Base-by-base conservation (phyloP, 495 filamentous ascomycete species). In the Daldinia vernicosa region DNA sequence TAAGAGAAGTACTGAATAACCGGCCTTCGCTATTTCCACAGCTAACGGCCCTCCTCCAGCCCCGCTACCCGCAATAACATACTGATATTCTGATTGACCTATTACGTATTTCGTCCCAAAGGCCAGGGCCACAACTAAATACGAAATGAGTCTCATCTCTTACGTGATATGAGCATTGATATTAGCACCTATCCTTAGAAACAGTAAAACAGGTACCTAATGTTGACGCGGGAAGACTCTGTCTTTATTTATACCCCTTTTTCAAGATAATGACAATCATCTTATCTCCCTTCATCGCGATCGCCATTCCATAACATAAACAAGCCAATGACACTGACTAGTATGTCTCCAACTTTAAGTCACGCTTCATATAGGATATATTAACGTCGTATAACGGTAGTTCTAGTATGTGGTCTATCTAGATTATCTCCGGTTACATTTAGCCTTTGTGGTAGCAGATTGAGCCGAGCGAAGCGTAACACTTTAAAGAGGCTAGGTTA, bases 31-130 rank as follows among this genome's bases (percentile, higher is more conserved):
- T 3, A 89, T 81, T 26, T 84, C 81, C 11, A 84, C 82, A 0
- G 87, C 88, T 0, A 90, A 64, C 12, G 86, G 86, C 15, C 84
- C 85, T 26, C 88, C 87, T 5, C 88, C 87, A 5, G 87, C 83
- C 14, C 87, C 88, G 26, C 82, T 84, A 30, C 88, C 88, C 6
- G 89, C 84, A 19, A 90, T 80, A 35, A 90, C 79, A 70, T 89
- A 89, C 39, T 89, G 87, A 72, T 85, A 88, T 56, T 76, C 55
- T 3, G 30, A 27, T 32, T 76, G 74, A 30, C 54, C 35, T 9
- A 55, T 54, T 0, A 55, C 74, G 53, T 71, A 61, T 28, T 60
- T 60, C 27, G 52, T 45, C 51, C 47, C 26, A 15, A 58, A 30
- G 7, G 17, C 55, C 11, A 71, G 15, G 33, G 54, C 27, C 4